These are phyloP conservation scores for Tolypocladium guangdongense DNA, from an alignment of 2,329 filamentous ascomycete species.

Conservation along the genomic window DNA sequence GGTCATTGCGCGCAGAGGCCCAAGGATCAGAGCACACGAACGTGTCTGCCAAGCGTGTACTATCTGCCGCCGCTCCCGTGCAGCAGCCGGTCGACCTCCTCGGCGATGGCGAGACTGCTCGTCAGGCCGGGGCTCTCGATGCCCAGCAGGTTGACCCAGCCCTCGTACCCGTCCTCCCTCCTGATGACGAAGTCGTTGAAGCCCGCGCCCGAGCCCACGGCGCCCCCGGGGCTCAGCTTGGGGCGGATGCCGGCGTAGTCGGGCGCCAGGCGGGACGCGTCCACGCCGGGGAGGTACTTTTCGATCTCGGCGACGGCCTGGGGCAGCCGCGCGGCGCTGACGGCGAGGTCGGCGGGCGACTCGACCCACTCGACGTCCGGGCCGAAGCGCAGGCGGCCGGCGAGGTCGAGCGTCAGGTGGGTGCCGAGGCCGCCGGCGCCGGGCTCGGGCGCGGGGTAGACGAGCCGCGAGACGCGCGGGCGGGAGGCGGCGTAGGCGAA, in stretches of 20 bases:
- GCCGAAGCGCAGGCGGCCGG: constrained; percentile 76
- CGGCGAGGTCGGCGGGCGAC: constrained; percentile 55
- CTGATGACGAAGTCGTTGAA: constrained; percentile 80
- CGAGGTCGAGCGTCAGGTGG: constrained; percentile 84
- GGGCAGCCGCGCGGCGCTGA: constrained; percentile 50
- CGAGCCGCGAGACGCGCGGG: constrained; percentile 57
- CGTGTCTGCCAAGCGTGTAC: background rate
- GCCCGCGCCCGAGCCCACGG: constrained; percentile 50
- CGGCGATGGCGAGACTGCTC: constrained; percentile 73
- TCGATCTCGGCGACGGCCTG: constrained; percentile 65
- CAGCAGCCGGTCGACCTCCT: constrained; percentile 51
- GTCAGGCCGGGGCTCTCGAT: constrained; percentile 93
- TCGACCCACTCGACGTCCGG: constrained; percentile 93
- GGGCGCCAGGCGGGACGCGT: constrained; percentile 52
- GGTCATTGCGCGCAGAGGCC: background rate
- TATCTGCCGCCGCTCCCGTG: constrained; percentile 22
- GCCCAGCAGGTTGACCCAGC: constrained; percentile 82
- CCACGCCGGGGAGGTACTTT: constrained; percentile 66
- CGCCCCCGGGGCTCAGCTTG: constrained; percentile 55
- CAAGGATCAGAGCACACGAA: background rate
- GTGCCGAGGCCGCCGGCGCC: constrained; percentile 81
- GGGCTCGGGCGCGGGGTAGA: constrained; percentile 80
- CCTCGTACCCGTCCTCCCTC: constrained; percentile 64
- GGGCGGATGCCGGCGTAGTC: constrained; percentile 91
- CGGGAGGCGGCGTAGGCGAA: constrained; percentile 64